These are phyloP conservation scores for Fonsecaea pugnacius DNA, from an alignment of 2,329 filamentous ascomycete genomes.

Conservation along the genomic window DNA sequence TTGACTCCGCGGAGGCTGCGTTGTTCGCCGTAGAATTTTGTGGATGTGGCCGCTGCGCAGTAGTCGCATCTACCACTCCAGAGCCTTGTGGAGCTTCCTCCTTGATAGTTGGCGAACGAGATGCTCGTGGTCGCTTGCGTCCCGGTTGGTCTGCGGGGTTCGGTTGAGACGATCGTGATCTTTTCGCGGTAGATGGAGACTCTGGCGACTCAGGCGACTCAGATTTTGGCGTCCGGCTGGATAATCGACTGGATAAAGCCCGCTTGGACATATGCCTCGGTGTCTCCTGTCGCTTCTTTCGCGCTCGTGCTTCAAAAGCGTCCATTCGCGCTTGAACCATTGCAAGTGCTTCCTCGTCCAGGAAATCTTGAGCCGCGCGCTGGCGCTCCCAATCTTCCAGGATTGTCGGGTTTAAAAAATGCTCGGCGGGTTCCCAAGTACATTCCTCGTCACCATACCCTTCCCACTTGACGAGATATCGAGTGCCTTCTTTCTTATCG, in stretches of 20 bases:
- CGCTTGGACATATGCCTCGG: background rate
- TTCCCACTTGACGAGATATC: slow-evolving; percentile 69
- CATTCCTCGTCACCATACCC: slow-evolving; percentile 61
- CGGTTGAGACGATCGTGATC: background rate
- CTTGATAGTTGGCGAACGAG: background rate
- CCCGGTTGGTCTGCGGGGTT: background rate
- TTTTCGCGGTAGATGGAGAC: background rate
- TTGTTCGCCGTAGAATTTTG: background rate
- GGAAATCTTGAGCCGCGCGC: slow-evolving; percentile 37
- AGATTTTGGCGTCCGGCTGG: background rate
- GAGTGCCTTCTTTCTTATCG: slow-evolving; percentile 43
- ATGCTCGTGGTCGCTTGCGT: background rate
- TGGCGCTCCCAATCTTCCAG: slow-evolving; percentile 49
- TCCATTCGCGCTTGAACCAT: slow-evolving; percentile 31
- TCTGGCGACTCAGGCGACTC: background rate
- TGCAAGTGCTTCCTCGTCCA: slow-evolving; percentile 28
- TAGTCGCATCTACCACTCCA: background rate
- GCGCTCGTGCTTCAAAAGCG: slow-evolving; percentile 7
- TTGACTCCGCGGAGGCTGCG: background rate
- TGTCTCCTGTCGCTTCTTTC: background rate
- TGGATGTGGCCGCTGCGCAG: background rate
- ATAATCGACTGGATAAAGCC: background rate
- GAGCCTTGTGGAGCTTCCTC: background rate
- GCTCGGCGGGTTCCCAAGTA: slow-evolving; percentile 58
- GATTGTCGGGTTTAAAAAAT: slow-evolving; percentile 46